Conservation (phyloP, 768 basidiomycete species). For the Macrolepiota fuliginosa region DNA sequence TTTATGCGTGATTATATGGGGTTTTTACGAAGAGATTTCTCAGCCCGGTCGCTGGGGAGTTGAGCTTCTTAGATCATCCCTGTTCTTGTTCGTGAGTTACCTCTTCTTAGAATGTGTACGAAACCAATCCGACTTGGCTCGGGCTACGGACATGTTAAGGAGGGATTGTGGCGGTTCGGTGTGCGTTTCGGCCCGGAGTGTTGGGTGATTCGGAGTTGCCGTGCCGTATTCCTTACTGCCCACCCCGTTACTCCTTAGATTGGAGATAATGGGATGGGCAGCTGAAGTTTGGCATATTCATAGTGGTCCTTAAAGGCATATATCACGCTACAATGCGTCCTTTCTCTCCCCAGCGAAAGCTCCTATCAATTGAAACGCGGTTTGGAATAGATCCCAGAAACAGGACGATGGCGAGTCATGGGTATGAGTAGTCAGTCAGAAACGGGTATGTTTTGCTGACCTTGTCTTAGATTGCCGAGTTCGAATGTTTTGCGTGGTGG, state of each 20-base stretch:
- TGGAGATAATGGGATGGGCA: conserved; percentile 6
- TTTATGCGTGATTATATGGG: too few relatives aligned
- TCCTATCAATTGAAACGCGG: conserved; percentile 40
- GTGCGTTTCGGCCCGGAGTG: too few relatives aligned
- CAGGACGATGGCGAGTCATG: conserved; percentile 89
- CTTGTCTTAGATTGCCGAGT: conserved; percentile 17
- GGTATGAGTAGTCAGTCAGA: conserved; percentile 62
- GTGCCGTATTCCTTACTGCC: conserved; percentile 7
- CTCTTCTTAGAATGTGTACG: too few relatives aligned
- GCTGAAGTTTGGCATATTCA: background rate
- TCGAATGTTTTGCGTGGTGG: conserved; percentile 29
- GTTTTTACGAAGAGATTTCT: too few relatives aligned
- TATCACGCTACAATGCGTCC: conserved; percentile 36
- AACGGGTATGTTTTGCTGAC: conserved; percentile 37
- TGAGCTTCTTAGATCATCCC: too few relatives aligned
- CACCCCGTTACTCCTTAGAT: background rate
- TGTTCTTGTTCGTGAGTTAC: too few relatives aligned
- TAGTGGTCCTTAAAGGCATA: conserved; percentile 15
- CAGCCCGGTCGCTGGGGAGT: too few relatives aligned
- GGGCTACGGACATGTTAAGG: too few relatives aligned
- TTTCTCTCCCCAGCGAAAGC: background rate
- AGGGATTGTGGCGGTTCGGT: too few relatives aligned
- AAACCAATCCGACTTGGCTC: too few relatives aligned
- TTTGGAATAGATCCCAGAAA: conserved; percentile 82
- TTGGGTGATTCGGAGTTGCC: background rate